These are phyloP conservation scores for Gymnopilus junonius DNA, from an alignment of 768 basidiomycete genomes.

Conservation along the genomic window DNA sequence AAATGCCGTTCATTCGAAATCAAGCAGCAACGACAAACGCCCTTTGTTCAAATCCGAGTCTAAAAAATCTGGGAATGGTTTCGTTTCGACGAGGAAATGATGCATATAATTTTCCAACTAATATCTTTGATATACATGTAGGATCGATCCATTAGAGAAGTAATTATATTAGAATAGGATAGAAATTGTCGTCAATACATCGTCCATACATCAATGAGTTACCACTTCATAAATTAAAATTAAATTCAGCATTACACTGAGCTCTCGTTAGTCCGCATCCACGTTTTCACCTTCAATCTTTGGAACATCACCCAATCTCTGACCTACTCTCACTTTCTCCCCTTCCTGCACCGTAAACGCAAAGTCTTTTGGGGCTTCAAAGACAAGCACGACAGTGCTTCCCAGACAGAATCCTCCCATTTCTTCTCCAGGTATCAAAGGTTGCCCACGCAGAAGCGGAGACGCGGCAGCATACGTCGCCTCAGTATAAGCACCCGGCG, in stretches of 20 bases:
- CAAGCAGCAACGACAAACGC: too few species aligned
- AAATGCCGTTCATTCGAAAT: too few species aligned
- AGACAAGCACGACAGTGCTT: conserved; percentile 95
- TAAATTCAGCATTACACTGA: not conserved
- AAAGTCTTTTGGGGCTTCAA: conserved; percentile 90
- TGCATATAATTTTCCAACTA: too few species aligned
- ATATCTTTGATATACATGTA: too few species aligned
- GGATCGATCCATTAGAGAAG: too few species aligned
- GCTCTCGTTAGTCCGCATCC: not conserved
- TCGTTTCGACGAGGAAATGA: too few species aligned
- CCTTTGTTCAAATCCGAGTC: too few species aligned
- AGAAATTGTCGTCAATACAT: not conserved
- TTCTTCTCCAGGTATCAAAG: conserved; percentile 86
- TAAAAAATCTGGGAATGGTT: too few species aligned
- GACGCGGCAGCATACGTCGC: conserved; percentile 91
- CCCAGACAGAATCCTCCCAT: conserved; percentile 98
- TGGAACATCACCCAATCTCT: conserved; percentile 70
- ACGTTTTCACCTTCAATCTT: not conserved
- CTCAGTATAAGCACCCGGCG: conserved; percentile 88
- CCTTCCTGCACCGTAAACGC: conserved; percentile 80
- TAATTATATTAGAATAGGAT: not conserved
- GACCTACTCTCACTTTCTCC: conserved; percentile 86
- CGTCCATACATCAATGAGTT: not conserved
- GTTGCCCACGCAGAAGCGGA: conserved; percentile 85
- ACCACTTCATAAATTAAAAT: not conserved